A percentile compares a stretch with the other conserved stretches of the same genome.
phyloP scores from a whole-genome alignment of 768 basidiomycete species.

The Amanita phalloides region DNA sequence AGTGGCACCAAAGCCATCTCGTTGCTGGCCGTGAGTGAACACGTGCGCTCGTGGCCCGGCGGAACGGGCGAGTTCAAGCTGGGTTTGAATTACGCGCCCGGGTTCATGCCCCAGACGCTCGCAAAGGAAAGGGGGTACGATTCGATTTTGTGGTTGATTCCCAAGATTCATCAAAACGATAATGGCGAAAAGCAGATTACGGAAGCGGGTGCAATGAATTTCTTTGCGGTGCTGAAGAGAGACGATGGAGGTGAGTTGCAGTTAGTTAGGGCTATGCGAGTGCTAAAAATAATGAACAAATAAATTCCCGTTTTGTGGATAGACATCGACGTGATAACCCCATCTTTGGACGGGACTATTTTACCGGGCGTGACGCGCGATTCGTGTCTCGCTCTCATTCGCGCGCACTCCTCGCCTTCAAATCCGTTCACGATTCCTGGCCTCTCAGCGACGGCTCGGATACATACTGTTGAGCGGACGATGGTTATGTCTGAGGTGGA shows the following conservation, averaged over 20 bases:
- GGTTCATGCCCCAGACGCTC: constrained; percentile 51
- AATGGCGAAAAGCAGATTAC: constrained; percentile 19
- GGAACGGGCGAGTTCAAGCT: constrained; percentile 78
- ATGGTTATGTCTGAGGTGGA: neutral
- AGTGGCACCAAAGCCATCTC: constrained; percentile 28
- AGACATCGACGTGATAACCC: constrained; percentile 73
- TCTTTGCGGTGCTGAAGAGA: constrained; percentile 55
- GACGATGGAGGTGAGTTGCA: constrained; percentile 30
- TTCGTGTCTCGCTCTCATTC: constrained; percentile 55
- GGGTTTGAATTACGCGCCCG: constrained; percentile 54
- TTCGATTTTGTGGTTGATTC: constrained; percentile 68
- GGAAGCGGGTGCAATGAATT: constrained; percentile 74
- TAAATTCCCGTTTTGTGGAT: constrained; percentile 16
- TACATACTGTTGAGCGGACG: neutral
- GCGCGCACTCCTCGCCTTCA: constrained; percentile 36
- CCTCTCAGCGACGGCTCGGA: constrained; percentile 15
- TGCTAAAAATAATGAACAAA: too few species aligned
- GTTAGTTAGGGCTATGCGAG: too few species aligned
- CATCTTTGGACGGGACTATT: constrained; percentile 78
- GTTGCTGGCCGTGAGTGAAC: constrained; percentile 29
- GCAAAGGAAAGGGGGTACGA: constrained; percentile 62
- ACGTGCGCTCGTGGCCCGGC: constrained; percentile 38
- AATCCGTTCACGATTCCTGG: constrained; percentile 32
- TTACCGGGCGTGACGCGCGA: constrained; percentile 88
- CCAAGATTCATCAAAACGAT: neutral